Conservation (phyloP, 139 green algal genomes). For the Diplosphaera chodatii region DNA sequence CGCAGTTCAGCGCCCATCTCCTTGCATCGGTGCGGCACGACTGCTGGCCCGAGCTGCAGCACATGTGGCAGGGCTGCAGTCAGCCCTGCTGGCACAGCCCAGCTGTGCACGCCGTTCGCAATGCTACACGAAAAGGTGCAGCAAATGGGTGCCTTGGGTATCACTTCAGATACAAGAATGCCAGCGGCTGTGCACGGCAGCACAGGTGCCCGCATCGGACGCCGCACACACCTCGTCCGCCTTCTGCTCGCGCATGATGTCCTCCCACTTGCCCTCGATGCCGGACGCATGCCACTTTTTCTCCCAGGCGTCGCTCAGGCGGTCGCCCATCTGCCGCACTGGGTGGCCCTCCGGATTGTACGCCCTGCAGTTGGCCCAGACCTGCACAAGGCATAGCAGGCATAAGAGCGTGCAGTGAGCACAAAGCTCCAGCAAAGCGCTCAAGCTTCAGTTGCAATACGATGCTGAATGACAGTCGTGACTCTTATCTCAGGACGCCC, state of each 20-base stretch:
- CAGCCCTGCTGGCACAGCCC: no score
- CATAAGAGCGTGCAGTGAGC: conserved; percentile 6
- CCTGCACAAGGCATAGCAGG: conserved; percentile 1
- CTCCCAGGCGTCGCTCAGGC: conserved; percentile 42
- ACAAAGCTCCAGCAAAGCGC: neutral
- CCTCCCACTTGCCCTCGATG: conserved; percentile 41
- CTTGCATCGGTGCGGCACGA: neutral
- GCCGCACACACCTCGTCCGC: conserved; percentile 22
- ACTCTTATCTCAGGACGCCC: no score
- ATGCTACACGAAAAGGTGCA: no score
- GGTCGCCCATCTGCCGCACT: conserved; percentile 45
- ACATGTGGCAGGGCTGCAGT: no score
- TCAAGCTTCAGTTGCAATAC: neutral
- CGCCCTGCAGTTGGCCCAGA: conserved; percentile 49
- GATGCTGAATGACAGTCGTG: neutral
- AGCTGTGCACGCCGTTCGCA: no score
- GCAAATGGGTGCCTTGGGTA: no score
- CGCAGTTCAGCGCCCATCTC: conserved; percentile 10
- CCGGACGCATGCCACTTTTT: conserved; percentile 35
- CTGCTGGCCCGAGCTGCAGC: conserved; percentile 1
- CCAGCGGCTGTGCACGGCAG: no score
- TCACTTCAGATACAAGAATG: no score
- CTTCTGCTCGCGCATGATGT: conserved; percentile 24
- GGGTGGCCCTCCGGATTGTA: conserved; percentile 47
- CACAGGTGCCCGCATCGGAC: no score